Evolutionary conservation across 108 stramenopile species (phyloP).

Genomic region (Discostella pseudostelligera): DNA sequence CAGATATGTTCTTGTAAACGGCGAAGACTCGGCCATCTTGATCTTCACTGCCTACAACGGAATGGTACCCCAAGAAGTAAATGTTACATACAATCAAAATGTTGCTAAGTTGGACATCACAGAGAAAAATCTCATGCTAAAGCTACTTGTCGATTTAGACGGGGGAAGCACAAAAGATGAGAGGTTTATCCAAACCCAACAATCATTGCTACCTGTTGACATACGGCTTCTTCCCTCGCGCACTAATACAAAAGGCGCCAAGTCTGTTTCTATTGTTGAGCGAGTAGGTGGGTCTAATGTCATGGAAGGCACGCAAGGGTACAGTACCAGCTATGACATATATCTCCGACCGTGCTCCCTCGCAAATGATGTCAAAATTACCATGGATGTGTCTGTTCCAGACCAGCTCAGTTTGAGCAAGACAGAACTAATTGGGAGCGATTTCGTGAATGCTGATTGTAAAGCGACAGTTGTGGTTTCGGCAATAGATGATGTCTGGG

Average conservation of each 20-base stretch:
- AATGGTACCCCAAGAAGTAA: slow-evolving; percentile 18
- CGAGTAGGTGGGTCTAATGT: slow-evolving; percentile 18
- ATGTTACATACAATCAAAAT: slow-evolving; percentile 28
- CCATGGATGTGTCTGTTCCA: slow-evolving; percentile 12
- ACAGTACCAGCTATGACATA: slow-evolving; percentile 29
- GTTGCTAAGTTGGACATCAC: slow-evolving; percentile 24
- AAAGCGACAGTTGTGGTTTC: slow-evolving; percentile 24
- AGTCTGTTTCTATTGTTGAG: slow-evolving; percentile 37
- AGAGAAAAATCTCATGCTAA: slow-evolving; percentile 27
- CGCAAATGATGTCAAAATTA: slow-evolving; percentile 10
- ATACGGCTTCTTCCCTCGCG: slow-evolving; percentile 20
- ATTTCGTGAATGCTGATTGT: slow-evolving; percentile 12
- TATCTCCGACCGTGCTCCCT: slow-evolving; percentile 41
- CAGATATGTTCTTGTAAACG: slow-evolving; percentile 29
- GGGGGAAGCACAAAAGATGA: slow-evolving; percentile 23
- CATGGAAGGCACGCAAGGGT: slow-evolving; percentile 40
- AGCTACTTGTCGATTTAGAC: slow-evolving; percentile 22
- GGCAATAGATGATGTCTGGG: slow-evolving; percentile 5
- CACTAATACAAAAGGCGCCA: slow-evolving; percentile 17
- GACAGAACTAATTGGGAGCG: background rate
- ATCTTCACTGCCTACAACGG: slow-evolving; percentile 4
- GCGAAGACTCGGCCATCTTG: slow-evolving; percentile 8
- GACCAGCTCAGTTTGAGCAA: slow-evolving; percentile 8
- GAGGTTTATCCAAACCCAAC: slow-evolving; percentile 17
- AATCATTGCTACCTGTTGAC: slow-evolving; percentile 23